Base-by-base conservation (phyloP, 345 rosid species). In the Arabis hirsuta region DNA sequence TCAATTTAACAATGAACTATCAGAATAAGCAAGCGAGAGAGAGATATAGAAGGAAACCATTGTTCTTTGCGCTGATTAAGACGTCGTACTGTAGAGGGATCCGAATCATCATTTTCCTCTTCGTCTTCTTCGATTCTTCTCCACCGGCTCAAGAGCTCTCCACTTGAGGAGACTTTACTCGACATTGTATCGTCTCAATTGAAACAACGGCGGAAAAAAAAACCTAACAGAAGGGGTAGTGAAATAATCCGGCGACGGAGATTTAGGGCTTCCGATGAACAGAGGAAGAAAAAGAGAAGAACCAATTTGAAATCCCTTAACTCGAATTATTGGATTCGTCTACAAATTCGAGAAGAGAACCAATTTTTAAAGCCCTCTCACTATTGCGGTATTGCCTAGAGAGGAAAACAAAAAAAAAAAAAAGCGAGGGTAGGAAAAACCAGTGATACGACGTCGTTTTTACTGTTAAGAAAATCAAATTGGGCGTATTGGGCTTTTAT, bases 41-140 rank as follows among this genome's bases (percentile, higher is more conserved):
- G 38, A 22, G 19, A 13, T 36, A 11, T 27, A 55, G 36, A 52
- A 20, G 14, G 19, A 68, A 36, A 94, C 99, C 97, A 95, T 84
- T 86, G 76, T 78, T 95, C 96, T 85, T 88, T 91, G 75, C 64
- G 92, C 20, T 69, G 78, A 68, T 88, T 84, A 52, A 94, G 84
- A 39, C 85, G 86, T 9, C 56, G 82, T 16, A 64, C 76, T 24
- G 68, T 16, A 0, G 74, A 73, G n/a, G 86, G 87, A 78, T 81
- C 86, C 67, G 64, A 73, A 47, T 83, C 84, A 34, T 81, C 81
- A 62, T 62, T 74, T 19, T 71, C 84, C 42, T 86, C 92, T 67
- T 85, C 97, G 59, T 86, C 94, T 68, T 89, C 95, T 78, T 95
- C 86, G 74, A 95, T 87, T 69, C 67, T 80, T 44, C 89, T 83